Percentiles rank a stretch among this genome's conserved stretches.
Evolutionary conservation across 345 rosid species (phyloP).

Genomic region (Populus tremula): DNA sequence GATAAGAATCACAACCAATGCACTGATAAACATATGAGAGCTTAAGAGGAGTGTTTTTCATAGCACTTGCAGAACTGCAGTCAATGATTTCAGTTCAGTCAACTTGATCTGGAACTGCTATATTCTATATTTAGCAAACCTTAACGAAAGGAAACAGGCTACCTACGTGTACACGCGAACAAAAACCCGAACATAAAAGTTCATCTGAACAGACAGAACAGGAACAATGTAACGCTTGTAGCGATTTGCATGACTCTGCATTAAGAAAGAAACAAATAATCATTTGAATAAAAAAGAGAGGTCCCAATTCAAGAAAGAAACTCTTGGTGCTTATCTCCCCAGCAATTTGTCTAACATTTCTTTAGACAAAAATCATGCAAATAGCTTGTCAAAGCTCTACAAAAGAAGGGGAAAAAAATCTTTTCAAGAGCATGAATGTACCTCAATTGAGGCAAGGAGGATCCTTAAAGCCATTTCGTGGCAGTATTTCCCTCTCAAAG

Average conservation of each 20-base stretch:
- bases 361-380: neutral
- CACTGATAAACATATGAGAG: slow-evolving; percentile 97
- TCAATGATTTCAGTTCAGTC: slow-evolving; percentile 20
- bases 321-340: neutral
- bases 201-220: slow-evolving; percentile 89
- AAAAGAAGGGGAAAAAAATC: neutral
- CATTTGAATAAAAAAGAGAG: neutral
- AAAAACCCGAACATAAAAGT: slow-evolving; percentile 92
- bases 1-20: slow-evolving; percentile 95
- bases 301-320: neutral
- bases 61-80: slow-evolving; percentile 94
- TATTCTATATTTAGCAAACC: neutral
- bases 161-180: slow-evolving; percentile 92
- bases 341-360: neutral
- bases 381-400: neutral
- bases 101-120: slow-evolving; percentile 4
- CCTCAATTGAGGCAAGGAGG: slow-evolving; percentile 96
- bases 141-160: slow-evolving; percentile 13
- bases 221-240: slow-evolving; percentile 97
- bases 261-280: slow-evolving; percentile 6
- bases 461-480: slow-evolving; percentile 99
- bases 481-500: slow-evolving; percentile 90
- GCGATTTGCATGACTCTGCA: slow-evolving; percentile 98
- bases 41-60: slow-evolving; percentile 98
- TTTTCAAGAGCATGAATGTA: slow-evolving; percentile 21